Base-by-base conservation (phyloP, 2,329 filamentous ascomycete genomes). In the Aciculosporium take region DNA sequence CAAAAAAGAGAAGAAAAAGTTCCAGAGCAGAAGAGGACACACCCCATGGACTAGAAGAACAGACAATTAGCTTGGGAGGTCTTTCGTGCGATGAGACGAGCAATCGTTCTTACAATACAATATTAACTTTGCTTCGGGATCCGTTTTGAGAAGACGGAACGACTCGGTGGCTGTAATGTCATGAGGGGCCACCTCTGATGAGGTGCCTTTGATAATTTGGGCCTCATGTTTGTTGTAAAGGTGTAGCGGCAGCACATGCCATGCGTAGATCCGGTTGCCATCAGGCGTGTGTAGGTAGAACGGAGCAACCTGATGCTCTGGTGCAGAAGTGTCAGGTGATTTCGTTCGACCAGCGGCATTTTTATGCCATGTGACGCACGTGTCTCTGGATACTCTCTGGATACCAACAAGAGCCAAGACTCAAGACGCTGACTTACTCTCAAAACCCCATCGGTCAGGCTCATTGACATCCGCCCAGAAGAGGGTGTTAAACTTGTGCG, bases 291-390 rank as follows among this genome's bases (percentile, higher is more conserved):
- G 64, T 29, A 96, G 62, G 37, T 74, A 77, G 58, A 96, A 95
- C 0, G 89, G 84, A 5, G 85, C 87, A 3, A 94, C 82, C 63
- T 96, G 89, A 51, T 87, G 86, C 55, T 77, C 84, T 89, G 50
- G 15, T 3, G 4, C 4, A 6, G 15, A 25, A 40, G 12, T 20
- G 9, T 18, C 17, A 30, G 31, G 8, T 23, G 5, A 41, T 8
- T 6, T 37, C 17, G 17, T 5, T 4, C 3, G 9, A 21, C 20
- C 18, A 13, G 7, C 7, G 12, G 10, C 10, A 31, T 12, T 30
- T 7, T 25, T 33, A 10, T 20, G 9, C 7, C 25, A 7, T 17
- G 17, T 13, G 3, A 15, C 10, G 1, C 20, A n/a, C 15, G 21
- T 15, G 5, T 23, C 4, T 20, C 18, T 34, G 20, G 13, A 31